phyloP scores from a whole-genome alignment of 2,329 filamentous ascomycete genomes.

The Hyphodiscus sp. region DNA sequence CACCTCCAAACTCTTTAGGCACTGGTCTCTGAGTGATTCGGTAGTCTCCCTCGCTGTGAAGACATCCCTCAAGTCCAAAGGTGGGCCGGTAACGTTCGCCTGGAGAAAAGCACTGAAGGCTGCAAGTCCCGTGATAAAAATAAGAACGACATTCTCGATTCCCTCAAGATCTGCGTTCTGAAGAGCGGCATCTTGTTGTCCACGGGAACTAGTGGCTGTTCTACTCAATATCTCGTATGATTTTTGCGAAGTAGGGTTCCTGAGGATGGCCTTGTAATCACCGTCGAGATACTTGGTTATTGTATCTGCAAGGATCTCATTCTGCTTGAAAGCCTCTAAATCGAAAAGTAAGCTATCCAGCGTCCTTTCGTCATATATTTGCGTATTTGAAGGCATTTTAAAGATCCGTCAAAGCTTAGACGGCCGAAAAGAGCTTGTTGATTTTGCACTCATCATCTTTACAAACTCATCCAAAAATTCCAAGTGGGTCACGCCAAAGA shows the following conservation, averaged over 20 bases:
- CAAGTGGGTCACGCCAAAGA: not conserved
- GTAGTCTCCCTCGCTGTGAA: constrained; percentile 24
- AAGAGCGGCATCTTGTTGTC: constrained; percentile 14
- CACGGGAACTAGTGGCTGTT: constrained; percentile 9
- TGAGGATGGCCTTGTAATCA: constrained; percentile 26
- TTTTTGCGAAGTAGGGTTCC: constrained; percentile 22
- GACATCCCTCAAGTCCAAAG: constrained; percentile 48
- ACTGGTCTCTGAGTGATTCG: constrained; percentile 38
- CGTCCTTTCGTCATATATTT: constrained; percentile 5
- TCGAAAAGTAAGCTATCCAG: constrained; percentile 25
- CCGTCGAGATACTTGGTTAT: constrained; percentile 24
- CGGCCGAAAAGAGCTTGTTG: not conserved
- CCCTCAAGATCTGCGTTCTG: constrained; percentile 11
- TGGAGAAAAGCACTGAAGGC: constrained; percentile 77
- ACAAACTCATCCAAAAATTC: not conserved
- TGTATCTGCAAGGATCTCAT: constrained; percentile 20
- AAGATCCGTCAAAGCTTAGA: not conserved
- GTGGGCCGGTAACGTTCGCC: constrained; percentile 80
- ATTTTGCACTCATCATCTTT: not conserved
- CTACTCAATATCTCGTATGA: constrained; percentile 20
- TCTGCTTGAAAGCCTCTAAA: constrained; percentile 22
- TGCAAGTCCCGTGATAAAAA: constrained; percentile 50
- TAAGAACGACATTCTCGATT: constrained; percentile 11
- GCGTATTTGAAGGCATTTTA: constrained; percentile 17
- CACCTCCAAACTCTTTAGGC: constrained; percentile 63